phyloP scores from a whole-genome alignment of 106 monocot genomes.

The Dioscorea dumetorum region DNA sequence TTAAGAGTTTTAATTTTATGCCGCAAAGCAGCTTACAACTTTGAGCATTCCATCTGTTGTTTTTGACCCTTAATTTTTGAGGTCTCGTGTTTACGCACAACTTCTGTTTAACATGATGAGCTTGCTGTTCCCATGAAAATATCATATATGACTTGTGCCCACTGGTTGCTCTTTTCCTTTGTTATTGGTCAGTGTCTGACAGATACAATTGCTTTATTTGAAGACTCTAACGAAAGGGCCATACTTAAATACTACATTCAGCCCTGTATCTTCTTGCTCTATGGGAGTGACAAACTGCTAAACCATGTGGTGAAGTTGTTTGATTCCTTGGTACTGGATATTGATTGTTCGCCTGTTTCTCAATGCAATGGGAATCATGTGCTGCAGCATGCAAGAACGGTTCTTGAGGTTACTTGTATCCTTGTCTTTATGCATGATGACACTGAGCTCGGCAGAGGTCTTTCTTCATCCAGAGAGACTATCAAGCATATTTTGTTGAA shows the following conservation, averaged over 20 bases:
- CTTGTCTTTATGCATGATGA: conserved; percentile 40
- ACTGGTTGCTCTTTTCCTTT: conserved; percentile 3
- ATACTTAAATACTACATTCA: conserved; percentile 34
- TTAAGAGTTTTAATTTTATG: too few species aligned
- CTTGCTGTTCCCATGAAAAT: background rate
- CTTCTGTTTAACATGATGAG: background rate
- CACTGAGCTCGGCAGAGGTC: conserved; percentile 22
- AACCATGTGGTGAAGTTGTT: conserved; percentile 33
- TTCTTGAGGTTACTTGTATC: conserved; percentile 27
- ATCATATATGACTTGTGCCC: background rate
- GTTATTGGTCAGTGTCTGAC: conserved; percentile 26
- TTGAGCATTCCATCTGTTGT: too few species aligned
- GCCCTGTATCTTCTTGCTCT: conserved; percentile 53
- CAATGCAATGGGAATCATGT: background rate
- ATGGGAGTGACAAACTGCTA: conserved; percentile 27
- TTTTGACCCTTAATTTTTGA: too few species aligned
- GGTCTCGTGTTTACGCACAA: background rate
- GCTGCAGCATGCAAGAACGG: conserved; percentile 14
- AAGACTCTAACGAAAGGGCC: conserved; percentile 15
- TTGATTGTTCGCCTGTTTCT: conserved; percentile 9
- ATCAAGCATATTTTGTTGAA: conserved; percentile 28
- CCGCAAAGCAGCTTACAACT: too few species aligned
- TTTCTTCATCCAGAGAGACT: conserved; percentile 24
- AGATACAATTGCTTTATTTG: conserved; percentile 9
- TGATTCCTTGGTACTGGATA: conserved; percentile 22